Evolutionary conservation across 2,329 filamentous ascomycete species (phyloP).

Genomic region (Ilyonectria robusta): DNA sequence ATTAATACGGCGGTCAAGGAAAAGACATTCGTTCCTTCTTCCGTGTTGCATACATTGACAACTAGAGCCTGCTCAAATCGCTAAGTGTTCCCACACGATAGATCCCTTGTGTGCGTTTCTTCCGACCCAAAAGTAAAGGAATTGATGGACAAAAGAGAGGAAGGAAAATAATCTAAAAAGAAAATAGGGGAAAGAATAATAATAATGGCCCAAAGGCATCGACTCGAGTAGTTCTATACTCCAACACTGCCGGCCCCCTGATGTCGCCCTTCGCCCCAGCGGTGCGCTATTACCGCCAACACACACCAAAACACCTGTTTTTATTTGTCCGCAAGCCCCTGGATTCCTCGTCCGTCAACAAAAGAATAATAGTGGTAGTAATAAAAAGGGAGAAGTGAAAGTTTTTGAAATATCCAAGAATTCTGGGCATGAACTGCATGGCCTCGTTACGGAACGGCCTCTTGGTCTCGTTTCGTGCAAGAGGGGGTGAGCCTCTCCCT

Average conservation of each 20-base stretch:
- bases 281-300: neutral
- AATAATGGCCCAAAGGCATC: neutral
- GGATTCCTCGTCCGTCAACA: slow-evolving; percentile 21
- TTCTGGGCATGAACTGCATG: slow-evolving; percentile 39
- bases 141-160: neutral
- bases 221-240: neutral
- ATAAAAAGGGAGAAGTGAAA: slow-evolving; percentile 12
- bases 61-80: slow-evolving; percentile 33
- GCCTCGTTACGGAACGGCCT: slow-evolving; percentile 33
- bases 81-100: slow-evolving; percentile 6
- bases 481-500: neutral
- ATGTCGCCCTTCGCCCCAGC: neutral
- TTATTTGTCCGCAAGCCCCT: slow-evolving; percentile 13
- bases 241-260: neutral
- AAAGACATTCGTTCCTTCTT: slow-evolving; percentile 26
- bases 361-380: slow-evolving; percentile 9
- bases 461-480: slow-evolving; percentile 3
- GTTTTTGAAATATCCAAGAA: slow-evolving; percentile 24
- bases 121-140: slow-evolving; percentile 23
- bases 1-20: slow-evolving; percentile 17
- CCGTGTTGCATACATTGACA: slow-evolving; percentile 11
- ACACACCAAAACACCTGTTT: slow-evolving; percentile 10
- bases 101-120: neutral
- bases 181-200: neutral
- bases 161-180: slow-evolving; percentile 5